Evolutionary conservation across 305 asterid species (phyloP), one percentile per base, ranked within the genome.

Genomic region (Fraxinus sp.): DNA sequence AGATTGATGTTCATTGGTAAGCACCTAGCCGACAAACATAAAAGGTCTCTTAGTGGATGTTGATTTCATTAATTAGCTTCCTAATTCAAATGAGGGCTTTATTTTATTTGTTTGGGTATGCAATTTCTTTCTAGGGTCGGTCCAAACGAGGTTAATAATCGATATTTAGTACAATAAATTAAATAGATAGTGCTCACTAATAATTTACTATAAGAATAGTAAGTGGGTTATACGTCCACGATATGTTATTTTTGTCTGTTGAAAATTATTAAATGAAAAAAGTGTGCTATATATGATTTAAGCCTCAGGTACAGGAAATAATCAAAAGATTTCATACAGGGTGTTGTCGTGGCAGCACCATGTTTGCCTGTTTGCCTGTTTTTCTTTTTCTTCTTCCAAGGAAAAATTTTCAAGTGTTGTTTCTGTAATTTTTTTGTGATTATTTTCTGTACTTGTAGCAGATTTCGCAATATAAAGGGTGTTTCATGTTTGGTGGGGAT

Each of bases 1-100:
- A 79, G 86, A 73, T 33, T 71, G 83, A 76, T 88, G 84, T 86
- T 84, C 81, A 84, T 83, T 88, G 87, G 89, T 70, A 77, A 83
- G 87, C 89, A 83, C 88, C 68, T 82, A 88, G 85, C 90, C 91
- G 93, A 90, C 93, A 90, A 87, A 86, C 82, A 37, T 82, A 88
- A 90, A 79, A 71, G 20, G 8, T 18, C 73, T n/a, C 73, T 82
- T 88, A 88, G 93, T 92, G 96, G 93, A 89, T 62, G 83, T 78
- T 88, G 93, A 85, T 88, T 84, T 83, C 91, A 88, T 82, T 77
- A 57, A 66, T 82, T 68, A 24, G 62, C 78, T 74, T 22, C 64
- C 33, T 81, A 46, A 77, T 78, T 74, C 77, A 85, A 78, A 52
- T 16, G 9, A 5, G 22, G 8, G 8, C 20, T 52, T 52, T 52